These are phyloP conservation scores for Naganishia sp. DNA, from an alignment of 1,284 basidiomycete species.

Conservation along the genomic window DNA sequence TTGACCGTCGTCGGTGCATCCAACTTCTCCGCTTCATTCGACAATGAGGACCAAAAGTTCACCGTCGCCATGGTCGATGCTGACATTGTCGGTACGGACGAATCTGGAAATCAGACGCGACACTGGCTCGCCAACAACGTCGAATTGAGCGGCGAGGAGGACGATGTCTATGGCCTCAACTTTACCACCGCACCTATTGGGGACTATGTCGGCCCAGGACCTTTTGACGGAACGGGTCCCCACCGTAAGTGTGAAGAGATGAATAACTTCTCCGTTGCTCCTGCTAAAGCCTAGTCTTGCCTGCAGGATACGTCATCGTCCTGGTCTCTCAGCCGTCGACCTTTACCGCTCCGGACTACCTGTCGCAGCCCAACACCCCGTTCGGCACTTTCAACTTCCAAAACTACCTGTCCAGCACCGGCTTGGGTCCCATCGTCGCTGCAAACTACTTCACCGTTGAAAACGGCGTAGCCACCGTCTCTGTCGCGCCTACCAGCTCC, in stretches of 20 bases:
- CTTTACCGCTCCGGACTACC: slow-evolving; percentile 65
- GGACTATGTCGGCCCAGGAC: slow-evolving; percentile 71
- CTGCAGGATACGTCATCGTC: slow-evolving; percentile 65
- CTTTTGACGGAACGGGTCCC: slow-evolving; percentile 65
- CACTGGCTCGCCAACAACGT: slow-evolving; percentile 79
- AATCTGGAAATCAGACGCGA: slow-evolving; percentile 58
- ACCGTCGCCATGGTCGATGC: slow-evolving; percentile 74
- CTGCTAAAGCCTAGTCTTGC: slow-evolving; percentile 12
- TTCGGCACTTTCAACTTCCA: slow-evolving; percentile 62
- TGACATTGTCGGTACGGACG: slow-evolving; percentile 59
- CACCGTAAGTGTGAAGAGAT: slow-evolving; percentile 60
- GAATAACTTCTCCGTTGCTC: slow-evolving; percentile 25
- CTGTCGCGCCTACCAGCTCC: slow-evolving; percentile 62
- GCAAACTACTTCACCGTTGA: slow-evolving; percentile 74
- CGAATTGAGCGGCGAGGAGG: slow-evolving; percentile 39
- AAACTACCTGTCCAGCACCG: slow-evolving; percentile 45
- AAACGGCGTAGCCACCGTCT: slow-evolving; percentile 62
- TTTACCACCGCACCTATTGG: slow-evolving; percentile 50
- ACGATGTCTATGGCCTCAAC: slow-evolving; percentile 13
- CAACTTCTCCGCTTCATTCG: slow-evolving; percentile 33
- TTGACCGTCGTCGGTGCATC: slow-evolving; percentile 35
- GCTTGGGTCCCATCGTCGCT: slow-evolving; percentile 50
- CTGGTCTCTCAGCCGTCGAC: slow-evolving; percentile 64
- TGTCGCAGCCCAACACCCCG: slow-evolving; percentile 60
- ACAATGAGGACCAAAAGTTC: slow-evolving; percentile 1